Conservation (phyloP, 306 rosid genomes). For the Lathyrus tuberosus region DNA sequence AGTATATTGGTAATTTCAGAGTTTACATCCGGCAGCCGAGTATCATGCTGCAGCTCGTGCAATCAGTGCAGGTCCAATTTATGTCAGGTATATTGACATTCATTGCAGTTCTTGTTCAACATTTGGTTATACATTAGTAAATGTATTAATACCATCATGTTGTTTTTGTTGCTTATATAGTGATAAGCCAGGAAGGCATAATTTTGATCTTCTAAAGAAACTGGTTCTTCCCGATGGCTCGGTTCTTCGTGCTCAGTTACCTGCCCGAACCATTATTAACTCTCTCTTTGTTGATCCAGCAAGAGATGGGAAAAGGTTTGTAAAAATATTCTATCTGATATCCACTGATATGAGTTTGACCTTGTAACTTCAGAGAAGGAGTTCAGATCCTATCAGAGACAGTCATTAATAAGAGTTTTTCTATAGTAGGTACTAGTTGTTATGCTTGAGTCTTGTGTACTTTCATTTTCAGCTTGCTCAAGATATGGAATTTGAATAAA, state of each 20-base stretch:
- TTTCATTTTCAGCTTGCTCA: too few species aligned
- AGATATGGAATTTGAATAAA: too few species aligned
- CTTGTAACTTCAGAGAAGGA: neutral
- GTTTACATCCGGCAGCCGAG: too few species aligned
- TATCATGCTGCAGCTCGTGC: too few species aligned
- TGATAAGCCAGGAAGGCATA: conserved; percentile 93
- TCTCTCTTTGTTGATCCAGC: too few species aligned
- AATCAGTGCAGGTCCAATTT: conserved; percentile 92
- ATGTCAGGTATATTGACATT: conserved; percentile 67
- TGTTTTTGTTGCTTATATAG: conserved; percentile 41
- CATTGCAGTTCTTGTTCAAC: neutral
- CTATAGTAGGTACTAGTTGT: too few species aligned
- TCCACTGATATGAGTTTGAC: neutral
- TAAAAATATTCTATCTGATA: neutral
- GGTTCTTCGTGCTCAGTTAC: conserved; percentile 84
- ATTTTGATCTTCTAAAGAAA: conserved; percentile 87
- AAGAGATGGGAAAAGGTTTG: conserved; percentile 82
- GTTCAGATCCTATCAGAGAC: neutral
- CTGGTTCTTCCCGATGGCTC: conserved; percentile 93
- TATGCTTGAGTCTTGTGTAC: too few species aligned
- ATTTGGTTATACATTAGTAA: neutral
- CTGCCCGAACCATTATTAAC: conserved; percentile 88
- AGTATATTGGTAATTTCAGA: too few species aligned
- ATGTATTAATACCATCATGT: neutral
- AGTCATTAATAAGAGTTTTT: too few species aligned